A percentile compares a stretch with the other conserved stretches of the same genome.
These are phyloP conservation scores for Quercus agrifolia DNA, from an alignment of 306 rosid species.

Conservation along the genomic window DNA sequence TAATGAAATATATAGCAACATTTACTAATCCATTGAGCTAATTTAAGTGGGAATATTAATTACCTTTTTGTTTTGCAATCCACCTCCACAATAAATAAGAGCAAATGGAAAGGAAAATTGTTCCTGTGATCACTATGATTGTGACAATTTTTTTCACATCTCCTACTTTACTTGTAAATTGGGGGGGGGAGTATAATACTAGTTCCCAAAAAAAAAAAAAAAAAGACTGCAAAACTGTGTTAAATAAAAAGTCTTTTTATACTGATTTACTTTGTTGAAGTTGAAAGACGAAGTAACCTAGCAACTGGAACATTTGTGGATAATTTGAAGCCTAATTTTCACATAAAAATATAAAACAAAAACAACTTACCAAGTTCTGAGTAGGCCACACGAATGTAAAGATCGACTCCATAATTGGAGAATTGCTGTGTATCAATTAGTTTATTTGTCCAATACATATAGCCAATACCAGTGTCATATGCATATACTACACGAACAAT, in stretches of 20 bases:
- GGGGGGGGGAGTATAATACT: not conserved
- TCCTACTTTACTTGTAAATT: not conserved
- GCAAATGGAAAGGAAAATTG: not conserved
- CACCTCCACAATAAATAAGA: not conserved
- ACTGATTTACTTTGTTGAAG: not conserved
- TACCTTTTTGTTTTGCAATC: slow-evolving; percentile 15
- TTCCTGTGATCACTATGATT: not conserved
- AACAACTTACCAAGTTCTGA: not conserved
- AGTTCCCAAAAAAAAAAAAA: not conserved
- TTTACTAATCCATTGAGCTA: slow-evolving; percentile 15
- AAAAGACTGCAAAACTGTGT: not conserved
- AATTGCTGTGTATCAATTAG: not conserved
- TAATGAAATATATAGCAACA: not conserved
- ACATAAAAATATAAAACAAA: no score
- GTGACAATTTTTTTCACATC: not conserved
- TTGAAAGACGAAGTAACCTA: not conserved
- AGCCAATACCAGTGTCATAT: not conserved
- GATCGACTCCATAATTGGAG: not conserved
- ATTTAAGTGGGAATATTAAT: not conserved
- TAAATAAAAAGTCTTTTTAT: no score
- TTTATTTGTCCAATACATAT: not conserved
- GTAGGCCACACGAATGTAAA: slow-evolving; percentile 9
- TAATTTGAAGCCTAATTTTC: not conserved
- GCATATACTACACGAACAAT: not conserved
- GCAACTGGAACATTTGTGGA: not conserved